phyloP scores from a whole-genome alignment of 1,139 yeast species.

The Candida labiduridarum region DNA sequence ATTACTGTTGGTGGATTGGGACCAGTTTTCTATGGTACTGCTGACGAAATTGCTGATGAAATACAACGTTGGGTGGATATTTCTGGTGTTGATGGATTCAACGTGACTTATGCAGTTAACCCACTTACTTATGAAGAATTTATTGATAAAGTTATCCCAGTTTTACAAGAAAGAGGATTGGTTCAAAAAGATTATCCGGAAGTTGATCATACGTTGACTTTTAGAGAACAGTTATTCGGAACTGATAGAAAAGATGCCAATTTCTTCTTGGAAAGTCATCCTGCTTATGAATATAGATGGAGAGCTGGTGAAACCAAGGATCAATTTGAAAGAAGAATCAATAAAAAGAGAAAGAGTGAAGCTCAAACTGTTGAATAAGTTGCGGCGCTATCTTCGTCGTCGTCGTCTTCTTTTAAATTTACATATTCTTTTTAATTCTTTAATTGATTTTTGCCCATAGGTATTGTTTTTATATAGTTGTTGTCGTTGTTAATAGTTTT shows the following conservation, averaged over 20 bases:
- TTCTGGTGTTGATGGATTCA: conserved; percentile 33
- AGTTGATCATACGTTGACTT: conserved; percentile 21
- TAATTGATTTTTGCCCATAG: not conserved
- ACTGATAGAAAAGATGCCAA: conserved; percentile 24
- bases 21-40: conserved; percentile 28
- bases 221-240: conserved; percentile 31
- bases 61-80: conserved; percentile 34
- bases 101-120: conserved; percentile 29
- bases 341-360: conserved; percentile 13
- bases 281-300: conserved; percentile 45
- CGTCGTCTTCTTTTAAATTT: not conserved
- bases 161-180: conserved; percentile 26
- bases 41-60: conserved; percentile 28
- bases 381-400: not conserved
- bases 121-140: conserved; percentile 32
- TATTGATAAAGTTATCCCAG: conserved; percentile 31
- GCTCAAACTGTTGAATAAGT: conserved; percentile 5
- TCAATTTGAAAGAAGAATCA: conserved; percentile 31
- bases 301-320: conserved; percentile 36
- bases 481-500: too few species aligned
- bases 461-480: too few species aligned
- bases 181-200: conserved; percentile 32
- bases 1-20: conserved; percentile 35
- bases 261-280: conserved; percentile 30
- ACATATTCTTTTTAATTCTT: not conserved